Evolutionary conservation across 2,329 filamentous ascomycete species (phyloP), one percentile per base, ranked within the genome.

Genomic region (Trichoderma sp.): DNA sequence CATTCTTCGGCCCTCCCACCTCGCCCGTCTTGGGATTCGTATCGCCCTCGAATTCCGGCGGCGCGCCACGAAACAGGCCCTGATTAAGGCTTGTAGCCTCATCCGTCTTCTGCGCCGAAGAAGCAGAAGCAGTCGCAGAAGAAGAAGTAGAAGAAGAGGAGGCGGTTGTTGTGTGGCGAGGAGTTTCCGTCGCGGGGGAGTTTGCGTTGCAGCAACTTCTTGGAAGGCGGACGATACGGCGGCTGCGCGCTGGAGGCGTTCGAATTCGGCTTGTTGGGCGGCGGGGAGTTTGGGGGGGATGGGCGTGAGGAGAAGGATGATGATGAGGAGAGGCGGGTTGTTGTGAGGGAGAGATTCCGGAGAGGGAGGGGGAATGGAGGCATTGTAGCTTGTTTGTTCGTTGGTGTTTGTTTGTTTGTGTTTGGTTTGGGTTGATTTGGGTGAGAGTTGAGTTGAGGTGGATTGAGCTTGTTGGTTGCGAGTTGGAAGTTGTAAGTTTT

Each of bases 1-100:
- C 96, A 82, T 97, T 98, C 91, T 98, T 99, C 6, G 97, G 97
- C 1, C 97, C 97, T 6, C 97, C 97, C 12, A 98, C 91, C 88
- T 99, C 97, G 29, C 97, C 97, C 1, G 97, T 99, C 87, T 93
- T 93, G 3, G 97, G 97, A 84, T 99, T 98, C 74, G 88, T 89
- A 72, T 98, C 95, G 75, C 97, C 97, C 79, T 96, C 92, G 80
- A 99, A 99, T 86, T 98, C 96, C 2, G 97, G 95, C 80, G 92
- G 90, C 60, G 95, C 93, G 45, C 96, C 96, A 78, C 91, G 87
- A 78, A 93, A 88, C 75, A 96, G 86, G 76, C 91, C 91, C 67
- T 90, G 86, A 56, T 88, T 89, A n/a, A 86, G 86, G 24, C 88
- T 87, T 75, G 33, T 35, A 6, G 76, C 69, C 3, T 77, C 71